phyloP scores from a whole-genome alignment of 805 yeast genomes.

The Yarrowia sp. region DNA sequence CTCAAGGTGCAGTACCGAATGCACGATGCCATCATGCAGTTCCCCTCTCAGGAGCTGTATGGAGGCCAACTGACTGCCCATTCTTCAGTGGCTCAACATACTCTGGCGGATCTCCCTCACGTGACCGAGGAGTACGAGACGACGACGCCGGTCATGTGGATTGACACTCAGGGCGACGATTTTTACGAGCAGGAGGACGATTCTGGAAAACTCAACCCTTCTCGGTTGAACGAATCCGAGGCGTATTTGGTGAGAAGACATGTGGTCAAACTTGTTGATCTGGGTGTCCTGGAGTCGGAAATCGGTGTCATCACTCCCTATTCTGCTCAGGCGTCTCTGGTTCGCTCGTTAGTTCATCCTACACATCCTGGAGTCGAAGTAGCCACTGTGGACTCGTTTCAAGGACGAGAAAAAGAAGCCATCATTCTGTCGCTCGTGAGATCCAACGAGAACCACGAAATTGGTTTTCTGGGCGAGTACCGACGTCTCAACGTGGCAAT shows the following conservation, averaged over 20 bases:
- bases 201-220: constrained; percentile 50
- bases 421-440: constrained; percentile 83
- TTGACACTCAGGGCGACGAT: constrained; percentile 92
- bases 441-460: constrained; percentile 70
- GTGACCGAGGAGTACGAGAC: constrained; percentile 64
- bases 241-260: constrained; percentile 66
- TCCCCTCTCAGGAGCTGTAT: constrained; percentile 74
- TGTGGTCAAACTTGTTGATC: constrained; percentile 56
- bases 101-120: constrained; percentile 62
- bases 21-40: constrained; percentile 79
- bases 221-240: constrained; percentile 83
- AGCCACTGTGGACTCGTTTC: constrained; percentile 94
- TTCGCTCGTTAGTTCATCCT: constrained; percentile 57
- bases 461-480: constrained; percentile 82
- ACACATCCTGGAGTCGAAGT: constrained; percentile 65
- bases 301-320: constrained; percentile 94
- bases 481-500: constrained; percentile 91
- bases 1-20: constrained; percentile 85
- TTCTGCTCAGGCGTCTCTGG: constrained; percentile 76
- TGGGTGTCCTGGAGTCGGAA: constrained; percentile 60
- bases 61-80: constrained; percentile 68
- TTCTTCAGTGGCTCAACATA: constrained; percentile 59
- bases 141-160: constrained; percentile 69
- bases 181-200: constrained; percentile 65
- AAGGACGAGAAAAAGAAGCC: constrained; percentile 92